phyloP scores from a whole-genome alignment of 2,329 filamentous ascomycete genomes.

The Orbilia oligospora region DNA sequence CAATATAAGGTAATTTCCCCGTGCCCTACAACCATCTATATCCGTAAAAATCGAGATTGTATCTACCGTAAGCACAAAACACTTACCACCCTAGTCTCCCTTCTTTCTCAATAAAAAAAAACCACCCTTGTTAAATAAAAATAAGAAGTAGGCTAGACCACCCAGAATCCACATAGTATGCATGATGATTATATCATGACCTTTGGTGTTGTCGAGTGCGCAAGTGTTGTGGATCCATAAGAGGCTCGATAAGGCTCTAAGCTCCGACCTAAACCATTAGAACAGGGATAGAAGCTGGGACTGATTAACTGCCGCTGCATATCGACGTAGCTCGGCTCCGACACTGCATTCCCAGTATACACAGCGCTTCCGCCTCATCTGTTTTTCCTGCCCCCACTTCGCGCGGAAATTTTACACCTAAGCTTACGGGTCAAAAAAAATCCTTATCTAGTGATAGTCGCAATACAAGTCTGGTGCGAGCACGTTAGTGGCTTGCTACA shows the following conservation, averaged over 20 bases:
- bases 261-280: not conserved
- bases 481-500: not conserved
- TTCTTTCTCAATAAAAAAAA: not conserved
- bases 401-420: not conserved
- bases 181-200: not conserved
- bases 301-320: slow-evolving; percentile 8
- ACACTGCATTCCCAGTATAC: not conserved
- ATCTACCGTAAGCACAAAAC: too few relatives aligned
- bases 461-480: not conserved
- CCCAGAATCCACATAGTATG: not conserved
- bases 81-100: not conserved
- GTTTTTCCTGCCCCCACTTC: not conserved
- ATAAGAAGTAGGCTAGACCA: not conserved
- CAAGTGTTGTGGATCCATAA: not conserved
- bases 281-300: not conserved
- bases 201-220: not conserved
- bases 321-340: slow-evolving; percentile 3
- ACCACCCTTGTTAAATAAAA: not conserved
- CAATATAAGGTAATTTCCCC: slow-evolving; percentile 39
- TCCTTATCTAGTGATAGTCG: not conserved
- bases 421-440: not conserved
- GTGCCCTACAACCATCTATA: not conserved
- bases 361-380: not conserved
- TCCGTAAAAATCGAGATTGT: too few relatives aligned
- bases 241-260: slow-evolving; percentile 1